phyloP scores from a whole-genome alignment of 2,329 filamentous ascomycete genomes.

The Fusarium xylarioides region DNA sequence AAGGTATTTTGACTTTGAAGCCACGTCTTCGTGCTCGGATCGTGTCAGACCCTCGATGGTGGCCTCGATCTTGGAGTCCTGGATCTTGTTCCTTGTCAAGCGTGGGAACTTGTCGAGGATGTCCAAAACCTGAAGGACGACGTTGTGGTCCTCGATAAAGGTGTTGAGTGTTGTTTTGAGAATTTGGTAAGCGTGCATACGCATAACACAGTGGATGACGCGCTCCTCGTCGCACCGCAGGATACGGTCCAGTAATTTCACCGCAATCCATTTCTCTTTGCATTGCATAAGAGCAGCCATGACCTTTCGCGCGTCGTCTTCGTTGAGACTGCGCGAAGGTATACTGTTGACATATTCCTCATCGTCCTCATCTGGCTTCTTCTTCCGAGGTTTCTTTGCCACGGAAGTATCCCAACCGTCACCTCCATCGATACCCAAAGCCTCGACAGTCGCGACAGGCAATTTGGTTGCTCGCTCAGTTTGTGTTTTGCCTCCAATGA shows the following conservation, averaged over 20 bases:
- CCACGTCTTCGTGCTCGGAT: conserved; percentile 79
- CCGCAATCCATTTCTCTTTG: conserved; percentile 99
- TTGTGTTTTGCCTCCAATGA: conserved; percentile 97
- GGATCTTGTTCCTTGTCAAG: conserved; percentile 95
- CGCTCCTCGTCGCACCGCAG: conserved; percentile 87
- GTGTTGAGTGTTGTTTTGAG: conserved; percentile 85
- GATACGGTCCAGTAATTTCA: conserved; percentile 91
- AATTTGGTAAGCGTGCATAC: conserved; percentile 97
- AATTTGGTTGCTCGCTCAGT: conserved; percentile 95
- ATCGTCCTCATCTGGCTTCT: conserved; percentile 90
- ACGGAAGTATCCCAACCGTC: conserved; percentile 93
- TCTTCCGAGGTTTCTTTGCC: conserved; percentile 89
- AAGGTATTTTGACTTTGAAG: conserved; percentile 74
- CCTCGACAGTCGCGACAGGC: conserved; percentile 88
- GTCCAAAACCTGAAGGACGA: conserved; percentile 87
- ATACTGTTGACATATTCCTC: conserved; percentile 95
- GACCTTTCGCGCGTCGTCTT: conserved; percentile 88
- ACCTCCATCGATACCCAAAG: conserved; percentile 90
- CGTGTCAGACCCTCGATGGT: conserved; percentile 74
- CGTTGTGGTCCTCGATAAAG: conserved; percentile 89
- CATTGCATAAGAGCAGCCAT: conserved; percentile 97
- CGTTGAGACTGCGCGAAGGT: conserved; percentile 79
- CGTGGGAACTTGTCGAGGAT: conserved; percentile 90
- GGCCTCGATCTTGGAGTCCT: conserved; percentile 92
- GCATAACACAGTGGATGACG: conserved; percentile 87